A percentile compares a stretch with the other conserved stretches of the same genome.
phyloP scores from a whole-genome alignment of 345 rosid genomes.

The rapeseed (Brassica napus) region DNA sequence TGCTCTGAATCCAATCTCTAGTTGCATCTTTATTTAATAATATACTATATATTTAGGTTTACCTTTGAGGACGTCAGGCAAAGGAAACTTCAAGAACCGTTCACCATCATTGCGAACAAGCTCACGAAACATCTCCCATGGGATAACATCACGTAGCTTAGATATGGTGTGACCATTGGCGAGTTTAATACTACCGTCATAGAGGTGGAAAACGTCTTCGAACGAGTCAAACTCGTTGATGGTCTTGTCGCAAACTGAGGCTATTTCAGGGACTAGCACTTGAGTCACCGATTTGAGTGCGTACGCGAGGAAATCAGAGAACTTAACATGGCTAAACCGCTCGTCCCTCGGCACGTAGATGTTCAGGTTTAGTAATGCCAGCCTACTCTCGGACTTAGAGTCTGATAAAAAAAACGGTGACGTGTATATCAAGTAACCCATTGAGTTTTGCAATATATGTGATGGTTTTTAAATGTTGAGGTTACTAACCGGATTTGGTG shows the following conservation, averaged over 20 bases:
- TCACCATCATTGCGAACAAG: slow-evolving; percentile 84
- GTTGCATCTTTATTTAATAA: neutral
- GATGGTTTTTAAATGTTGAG: neutral
- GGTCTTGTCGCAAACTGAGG: slow-evolving; percentile 70
- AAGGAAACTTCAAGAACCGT: slow-evolving; percentile 64
- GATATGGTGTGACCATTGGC: slow-evolving; percentile 37
- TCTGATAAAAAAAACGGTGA: slow-evolving; percentile 47
- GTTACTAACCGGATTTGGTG: slow-evolving; percentile 56
- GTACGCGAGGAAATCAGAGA: slow-evolving; percentile 85
- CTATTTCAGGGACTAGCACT: slow-evolving; percentile 64
- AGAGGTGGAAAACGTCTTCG: slow-evolving; percentile 64
- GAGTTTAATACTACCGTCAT: slow-evolving; percentile 63
- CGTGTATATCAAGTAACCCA: slow-evolving; percentile 17
- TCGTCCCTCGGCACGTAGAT: slow-evolving; percentile 95
- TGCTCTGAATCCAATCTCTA: neutral
- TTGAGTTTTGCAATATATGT: neutral
- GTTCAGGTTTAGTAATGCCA: slow-evolving; percentile 66
- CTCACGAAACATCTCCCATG: slow-evolving; percentile 89
- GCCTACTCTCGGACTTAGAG: slow-evolving; percentile 62
- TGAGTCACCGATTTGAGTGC: slow-evolving; percentile 69
- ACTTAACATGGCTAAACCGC: slow-evolving; percentile 70
- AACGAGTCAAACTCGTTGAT: slow-evolving; percentile 81
- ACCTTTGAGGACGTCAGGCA: slow-evolving; percentile 91
- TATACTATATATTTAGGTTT: neutral
- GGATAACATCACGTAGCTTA: slow-evolving; percentile 63